Evolutionary conservation across 257 asterid genomes (phyloP), one percentile per base, ranked within the genome.

Genomic region (Ocimum tenuiflorum): DNA sequence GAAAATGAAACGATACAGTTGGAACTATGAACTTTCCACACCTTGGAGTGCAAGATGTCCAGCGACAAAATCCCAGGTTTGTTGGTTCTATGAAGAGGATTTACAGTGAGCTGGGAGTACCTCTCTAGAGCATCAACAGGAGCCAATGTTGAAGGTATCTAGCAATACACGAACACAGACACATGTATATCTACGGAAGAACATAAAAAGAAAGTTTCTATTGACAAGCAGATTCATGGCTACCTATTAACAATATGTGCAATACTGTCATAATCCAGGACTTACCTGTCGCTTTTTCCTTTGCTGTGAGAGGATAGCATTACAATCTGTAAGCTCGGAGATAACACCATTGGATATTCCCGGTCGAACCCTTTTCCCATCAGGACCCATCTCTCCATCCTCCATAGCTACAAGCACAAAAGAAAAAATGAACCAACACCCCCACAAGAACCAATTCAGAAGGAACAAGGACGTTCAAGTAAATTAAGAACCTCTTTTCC

Each of bases 71-170:
- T 88, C 51, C 99, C 99, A 35, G 97, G 99, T 73, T 90, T 94
- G 83, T 80, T 90, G 68, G 97, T 90, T 59, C 83, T 86, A 73
- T 94, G 99, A 72, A 94, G 97, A 52, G 99, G 99, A 77, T 83
- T 83, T 53, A 91, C 86, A 90, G 31, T 27, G 31, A 27, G 91
- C 67, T 94, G 97, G 54, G 91, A 90, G 74, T 85, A 94, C 75
- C 92, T 85, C 79, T 86, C 97, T 76, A 94, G 70, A 49, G 85
- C 88, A 45, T 85, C 96, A 53, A 82, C 20, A 48, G 94, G 69
- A 64, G 97, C 95, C 84, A 94, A 68, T 13, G 92, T 84, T 57
- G 92, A 46, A 20, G 99, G 86, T 64, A 80, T 72, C 96, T 94
- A 71, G 31, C 53, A 60, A 23, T 67, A 53, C 14, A 55, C 31